Evolutionary conservation across 768 basidiomycete genomes (phyloP), one percentile per base, ranked within the genome.

Genomic region (Holtermannia corniformis): DNA sequence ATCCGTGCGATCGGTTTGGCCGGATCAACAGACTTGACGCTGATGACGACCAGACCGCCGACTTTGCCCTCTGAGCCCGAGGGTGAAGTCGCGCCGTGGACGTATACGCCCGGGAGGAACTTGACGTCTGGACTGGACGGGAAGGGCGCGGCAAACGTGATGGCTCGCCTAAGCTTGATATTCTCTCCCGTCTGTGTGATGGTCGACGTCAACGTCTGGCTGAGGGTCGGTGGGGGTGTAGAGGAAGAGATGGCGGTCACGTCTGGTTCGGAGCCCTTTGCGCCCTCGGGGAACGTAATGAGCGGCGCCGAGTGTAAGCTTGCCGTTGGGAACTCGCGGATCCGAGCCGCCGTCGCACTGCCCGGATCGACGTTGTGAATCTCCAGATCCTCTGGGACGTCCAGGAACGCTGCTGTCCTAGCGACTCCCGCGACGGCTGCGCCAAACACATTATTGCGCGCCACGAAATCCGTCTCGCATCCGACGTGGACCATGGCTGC

Each of bases 391-490:
- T 4, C 56, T 3, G 60, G 63, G 19, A 81, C 79, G 50, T 81
- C 80, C 41, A 87, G 75, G 64, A 82, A 86, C 4, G 88, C 88
- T 27, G 84, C 82, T 1, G 87, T 89, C 61, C 86, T 83, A 14
- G 88, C 85, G 59, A 95, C 83, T 61, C 87, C 82, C 40, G 78
- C 77, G 12, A 86, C 84, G 37, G 92, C 79, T 50, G 78, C 77
- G 14, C 81, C 77, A 63, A 97, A 97, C 12, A 89, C 76, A 53
- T 84, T 80, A 62, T 88, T 92, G 58, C 87, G 75, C 21, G 83
- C 87, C 24, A 97, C 92, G 68, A 95, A 97, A 75, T 97, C 92
- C 49, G 92, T 95, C 75, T 97, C 92, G 75, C 92, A 96, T 61
- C 87, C 88, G 56, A 95, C 76, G 72, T 97, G 92, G 52, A 96